phyloP scores from a whole-genome alignment of 805 yeast genomes.

The Schizosaccharomyces osmophilus region DNA sequence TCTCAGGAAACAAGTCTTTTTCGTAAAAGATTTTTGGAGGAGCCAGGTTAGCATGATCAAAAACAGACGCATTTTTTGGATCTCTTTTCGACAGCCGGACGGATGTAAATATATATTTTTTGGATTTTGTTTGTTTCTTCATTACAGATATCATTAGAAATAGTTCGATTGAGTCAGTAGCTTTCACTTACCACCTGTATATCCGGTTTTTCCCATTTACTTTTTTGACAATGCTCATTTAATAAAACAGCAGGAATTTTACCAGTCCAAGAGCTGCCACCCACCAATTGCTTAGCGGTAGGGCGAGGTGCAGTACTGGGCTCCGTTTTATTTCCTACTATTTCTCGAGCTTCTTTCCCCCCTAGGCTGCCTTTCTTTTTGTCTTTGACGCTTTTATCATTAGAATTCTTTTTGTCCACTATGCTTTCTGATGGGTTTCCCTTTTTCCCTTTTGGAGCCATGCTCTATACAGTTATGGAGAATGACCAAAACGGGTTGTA shows the following conservation, averaged over 20 bases:
- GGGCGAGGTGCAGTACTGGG: neutral
- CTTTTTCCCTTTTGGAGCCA: conserved; percentile 6
- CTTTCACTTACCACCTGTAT: conserved; percentile 36
- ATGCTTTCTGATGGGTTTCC: conserved; percentile 3
- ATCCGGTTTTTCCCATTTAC: conserved; percentile 69
- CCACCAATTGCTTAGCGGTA: neutral
- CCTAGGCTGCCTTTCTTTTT: neutral
- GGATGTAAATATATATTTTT: conserved; percentile 31
- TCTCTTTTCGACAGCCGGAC: conserved; percentile 38
- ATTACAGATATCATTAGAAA: neutral
- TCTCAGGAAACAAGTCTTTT: conserved; percentile 29
- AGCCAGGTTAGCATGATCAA: conserved; percentile 29
- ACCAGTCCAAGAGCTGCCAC: conserved; percentile 58
- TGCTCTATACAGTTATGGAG: neutral
- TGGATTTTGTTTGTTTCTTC: neutral
- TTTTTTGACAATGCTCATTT: conserved; percentile 68
- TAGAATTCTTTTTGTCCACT: neutral
- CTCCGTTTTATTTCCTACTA: neutral
- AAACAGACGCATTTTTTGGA: conserved; percentile 48
- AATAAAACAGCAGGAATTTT: conserved; percentile 69
- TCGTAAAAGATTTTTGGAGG: conserved; percentile 16
- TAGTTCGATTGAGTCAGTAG: neutral
- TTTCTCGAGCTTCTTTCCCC: neutral
- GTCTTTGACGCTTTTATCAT: neutral
- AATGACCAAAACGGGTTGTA: too few relatives aligned